phyloP scores from a whole-genome alignment of 345 rosid genomes.

The Odontarrhena argentea region DNA sequence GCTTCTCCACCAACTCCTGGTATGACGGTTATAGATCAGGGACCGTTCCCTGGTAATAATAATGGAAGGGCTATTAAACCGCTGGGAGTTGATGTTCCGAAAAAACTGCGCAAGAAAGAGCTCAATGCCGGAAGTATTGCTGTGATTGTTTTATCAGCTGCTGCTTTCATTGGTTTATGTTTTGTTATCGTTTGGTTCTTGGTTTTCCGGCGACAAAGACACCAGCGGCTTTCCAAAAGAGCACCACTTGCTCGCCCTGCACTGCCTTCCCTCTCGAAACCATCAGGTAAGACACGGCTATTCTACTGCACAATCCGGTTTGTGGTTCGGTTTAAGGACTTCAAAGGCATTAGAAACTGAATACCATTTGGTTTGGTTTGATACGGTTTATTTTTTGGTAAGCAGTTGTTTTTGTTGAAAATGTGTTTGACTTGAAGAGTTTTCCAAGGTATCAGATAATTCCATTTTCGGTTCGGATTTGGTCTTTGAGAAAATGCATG shows the following conservation, averaged over 20 bases:
- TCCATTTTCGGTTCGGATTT: neutral
- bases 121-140: constrained; percentile 65
- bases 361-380: neutral
- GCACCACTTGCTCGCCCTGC: constrained; percentile 48
- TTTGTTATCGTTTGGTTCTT: constrained; percentile 65
- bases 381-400: neutral
- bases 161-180: constrained; percentile 61
- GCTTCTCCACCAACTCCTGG: constrained; percentile 82
- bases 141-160: constrained; percentile 67
- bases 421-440: too few relatives aligned
- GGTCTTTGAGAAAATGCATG: neutral
- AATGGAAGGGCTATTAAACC: constrained; percentile 61
- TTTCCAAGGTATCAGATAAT: too few relatives aligned
- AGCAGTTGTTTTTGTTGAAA: neutral
- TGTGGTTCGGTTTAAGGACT: neutral
- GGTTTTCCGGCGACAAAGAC: constrained; percentile 45
- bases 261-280: constrained; percentile 60
- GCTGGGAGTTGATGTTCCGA: constrained; percentile 76
- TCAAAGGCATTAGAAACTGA: neutral
- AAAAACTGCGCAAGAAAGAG: constrained; percentile 50
- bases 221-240: constrained; percentile 44
- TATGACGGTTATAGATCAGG: constrained; percentile 56
- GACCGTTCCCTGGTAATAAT: constrained; percentile 63
- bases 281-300: constrained; percentile 55
- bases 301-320: neutral